phyloP scores from a whole-genome alignment of 148 eudicot species.

The Diospyros lotus region DNA sequence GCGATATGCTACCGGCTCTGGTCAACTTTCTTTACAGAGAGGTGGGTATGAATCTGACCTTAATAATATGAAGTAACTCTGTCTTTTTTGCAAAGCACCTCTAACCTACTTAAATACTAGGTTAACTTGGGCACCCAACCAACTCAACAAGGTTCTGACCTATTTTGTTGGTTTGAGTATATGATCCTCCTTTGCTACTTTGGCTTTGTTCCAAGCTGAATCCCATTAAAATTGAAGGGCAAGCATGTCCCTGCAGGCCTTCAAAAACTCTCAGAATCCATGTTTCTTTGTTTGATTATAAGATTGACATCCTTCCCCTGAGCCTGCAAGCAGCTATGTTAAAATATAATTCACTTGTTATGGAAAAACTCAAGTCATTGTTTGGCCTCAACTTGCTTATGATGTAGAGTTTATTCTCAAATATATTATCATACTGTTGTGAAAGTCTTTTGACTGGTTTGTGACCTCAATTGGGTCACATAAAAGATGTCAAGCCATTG shows the following conservation, averaged over 20 bases:
- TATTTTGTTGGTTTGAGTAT: not conserved
- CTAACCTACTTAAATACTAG: not conserved
- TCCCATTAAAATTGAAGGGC: not conserved
- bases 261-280: not conserved
- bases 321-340: not conserved
- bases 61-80: not conserved
- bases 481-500: not conserved
- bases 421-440: not conserved
- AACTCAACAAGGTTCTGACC: not conserved
- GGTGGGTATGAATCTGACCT: slow-evolving; percentile 32
- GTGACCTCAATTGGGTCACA: not conserved
- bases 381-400: not conserved
- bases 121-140: not conserved
- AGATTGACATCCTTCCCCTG: not conserved
- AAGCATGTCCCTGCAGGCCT: not conserved
- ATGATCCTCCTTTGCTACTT: not conserved
- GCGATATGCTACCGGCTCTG: slow-evolving; percentile 42
- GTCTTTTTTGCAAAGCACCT: not conserved
- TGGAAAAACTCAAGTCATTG: not conserved
- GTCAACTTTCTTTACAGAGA: slow-evolving; percentile 32
- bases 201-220: not conserved
- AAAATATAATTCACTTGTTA: not conserved
- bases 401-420: not conserved
- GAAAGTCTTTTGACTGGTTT: not conserved
- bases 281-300: not conserved